These are phyloP conservation scores for Vitis vinifera DNA, from an alignment of 164 flowering plant species.

Conservation along the genomic window DNA sequence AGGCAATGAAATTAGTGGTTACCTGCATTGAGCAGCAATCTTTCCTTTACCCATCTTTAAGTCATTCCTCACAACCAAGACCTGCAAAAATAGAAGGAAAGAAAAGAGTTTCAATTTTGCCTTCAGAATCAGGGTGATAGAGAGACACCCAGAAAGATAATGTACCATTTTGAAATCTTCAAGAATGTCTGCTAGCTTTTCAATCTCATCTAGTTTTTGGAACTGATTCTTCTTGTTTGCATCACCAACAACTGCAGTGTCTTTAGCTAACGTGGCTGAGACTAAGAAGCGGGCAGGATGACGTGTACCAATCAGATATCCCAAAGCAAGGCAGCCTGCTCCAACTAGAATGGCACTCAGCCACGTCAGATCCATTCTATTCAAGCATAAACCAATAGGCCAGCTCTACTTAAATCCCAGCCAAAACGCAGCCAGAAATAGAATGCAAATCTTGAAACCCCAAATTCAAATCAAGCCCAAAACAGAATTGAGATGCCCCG, in stretches of 20 bases:
- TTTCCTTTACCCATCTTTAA: slow-evolving; percentile 99
- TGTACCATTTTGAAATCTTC: slow-evolving; percentile 93
- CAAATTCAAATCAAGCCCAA: too few relatives aligned
- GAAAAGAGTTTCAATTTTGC: background rate
- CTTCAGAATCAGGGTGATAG: background rate
- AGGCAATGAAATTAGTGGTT: background rate
- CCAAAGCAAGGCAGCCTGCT: slow-evolving; percentile 81
- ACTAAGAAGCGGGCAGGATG: slow-evolving; percentile 24
- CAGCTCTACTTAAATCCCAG: slow-evolving; percentile 2
- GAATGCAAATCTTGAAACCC: too few relatives aligned
- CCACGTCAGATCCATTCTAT: slow-evolving; percentile 66
- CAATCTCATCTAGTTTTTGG: slow-evolving; percentile 65
- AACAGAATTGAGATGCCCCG: too few relatives aligned
- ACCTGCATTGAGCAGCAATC: slow-evolving; percentile 99
- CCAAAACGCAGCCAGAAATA: background rate
- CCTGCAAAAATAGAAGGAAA: slow-evolving; percentile 33
- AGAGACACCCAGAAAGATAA: slow-evolving; percentile 2
- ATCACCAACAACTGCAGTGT: slow-evolving; percentile 6
- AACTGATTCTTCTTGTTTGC: slow-evolving; percentile 32
- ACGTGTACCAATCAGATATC: slow-evolving; percentile 56
- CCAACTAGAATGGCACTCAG: slow-evolving; percentile 70
- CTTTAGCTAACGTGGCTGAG: slow-evolving; percentile 17
- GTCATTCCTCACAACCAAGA: slow-evolving; percentile 95
- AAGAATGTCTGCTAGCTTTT: slow-evolving; percentile 79
- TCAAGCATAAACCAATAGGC: background rate